Evolutionary conservation across 1,284 basidiomycete species (phyloP).

Genomic region (Peniophora sp.): DNA sequence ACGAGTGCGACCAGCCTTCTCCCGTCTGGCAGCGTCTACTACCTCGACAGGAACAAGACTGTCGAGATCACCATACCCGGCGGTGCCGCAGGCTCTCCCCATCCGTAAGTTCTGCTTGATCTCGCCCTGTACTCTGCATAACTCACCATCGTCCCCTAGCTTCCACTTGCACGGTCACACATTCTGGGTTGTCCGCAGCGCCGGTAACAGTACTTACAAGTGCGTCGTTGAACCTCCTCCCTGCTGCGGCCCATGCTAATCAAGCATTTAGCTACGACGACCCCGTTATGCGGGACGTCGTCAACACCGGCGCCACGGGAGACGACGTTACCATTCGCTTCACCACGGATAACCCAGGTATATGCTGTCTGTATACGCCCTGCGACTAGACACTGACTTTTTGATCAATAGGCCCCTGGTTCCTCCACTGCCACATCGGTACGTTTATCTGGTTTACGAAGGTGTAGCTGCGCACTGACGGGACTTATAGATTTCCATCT

Average conservation of each 20-base stretch:
- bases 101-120: conserved; percentile 9
- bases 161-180: conserved; percentile 10
- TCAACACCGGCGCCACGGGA: conserved; percentile 14
- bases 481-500: neutral
- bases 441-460: neutral
- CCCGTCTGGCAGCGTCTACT: neutral
- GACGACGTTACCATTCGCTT: conserved; percentile 27
- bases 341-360: conserved; percentile 27
- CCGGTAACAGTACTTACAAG: conserved; percentile 18
- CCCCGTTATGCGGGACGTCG: conserved; percentile 26
- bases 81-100: conserved; percentile 1
- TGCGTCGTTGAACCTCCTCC: no score
- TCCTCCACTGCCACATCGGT: conserved; percentile 31
- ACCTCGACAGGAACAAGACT: neutral
- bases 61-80: neutral
- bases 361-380: no score
- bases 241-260: no score
- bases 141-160: neutral
- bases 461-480: neutral
- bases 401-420: no score
- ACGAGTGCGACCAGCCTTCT: neutral
- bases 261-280: conserved; percentile 12
- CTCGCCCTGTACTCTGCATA: neutral
- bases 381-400: no score
- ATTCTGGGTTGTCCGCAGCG: conserved; percentile 22